Conservation (phyloP, 108 stramenopile species). For the Nitzschia sp. region DNA sequence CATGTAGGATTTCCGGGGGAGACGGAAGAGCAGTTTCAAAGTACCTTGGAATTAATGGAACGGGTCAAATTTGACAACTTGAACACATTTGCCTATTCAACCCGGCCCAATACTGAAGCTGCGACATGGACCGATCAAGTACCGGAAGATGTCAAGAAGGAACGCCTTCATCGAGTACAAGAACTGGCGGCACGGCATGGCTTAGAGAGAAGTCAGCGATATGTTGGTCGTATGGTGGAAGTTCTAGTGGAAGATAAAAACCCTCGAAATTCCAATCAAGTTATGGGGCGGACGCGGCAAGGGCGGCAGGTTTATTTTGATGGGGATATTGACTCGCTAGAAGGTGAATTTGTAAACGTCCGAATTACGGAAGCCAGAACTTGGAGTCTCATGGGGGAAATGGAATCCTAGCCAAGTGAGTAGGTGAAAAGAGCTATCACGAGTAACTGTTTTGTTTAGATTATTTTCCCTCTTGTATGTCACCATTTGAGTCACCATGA, state of each 20-base stretch:
- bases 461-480: too few species aligned
- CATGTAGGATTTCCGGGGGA: slow-evolving; percentile 99
- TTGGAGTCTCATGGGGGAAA: slow-evolving; percentile 79
- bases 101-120: slow-evolving; percentile 85
- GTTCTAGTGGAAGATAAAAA: slow-evolving; percentile 92
- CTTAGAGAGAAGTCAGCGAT: slow-evolving; percentile 80
- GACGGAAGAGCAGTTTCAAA: slow-evolving; percentile 92
- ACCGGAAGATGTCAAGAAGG: slow-evolving; percentile 83
- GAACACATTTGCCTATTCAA: slow-evolving; percentile 80
- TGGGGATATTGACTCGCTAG: slow-evolving; percentile 69
- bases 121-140: slow-evolving; percentile 67
- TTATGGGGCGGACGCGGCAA: slow-evolving; percentile 87
- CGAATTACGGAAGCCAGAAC: slow-evolving; percentile 76
- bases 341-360: slow-evolving; percentile 72
- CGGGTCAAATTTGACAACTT: slow-evolving; percentile 81
- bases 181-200: slow-evolving; percentile 79
- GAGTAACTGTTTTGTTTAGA: too few species aligned
- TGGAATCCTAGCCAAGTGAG: too few species aligned
- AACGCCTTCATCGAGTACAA: slow-evolving; percentile 87
- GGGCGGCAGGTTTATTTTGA: slow-evolving; percentile 90
- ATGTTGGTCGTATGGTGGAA: slow-evolving; percentile 74
- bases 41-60: slow-evolving; percentile 91
- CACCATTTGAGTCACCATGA: too few species aligned
- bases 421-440: too few species aligned
- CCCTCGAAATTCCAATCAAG: slow-evolving; percentile 77